These are phyloP conservation scores for Leishmania martiniquensis DNA, from an alignment of 208 protist genomes.

Conservation along the genomic window DNA sequence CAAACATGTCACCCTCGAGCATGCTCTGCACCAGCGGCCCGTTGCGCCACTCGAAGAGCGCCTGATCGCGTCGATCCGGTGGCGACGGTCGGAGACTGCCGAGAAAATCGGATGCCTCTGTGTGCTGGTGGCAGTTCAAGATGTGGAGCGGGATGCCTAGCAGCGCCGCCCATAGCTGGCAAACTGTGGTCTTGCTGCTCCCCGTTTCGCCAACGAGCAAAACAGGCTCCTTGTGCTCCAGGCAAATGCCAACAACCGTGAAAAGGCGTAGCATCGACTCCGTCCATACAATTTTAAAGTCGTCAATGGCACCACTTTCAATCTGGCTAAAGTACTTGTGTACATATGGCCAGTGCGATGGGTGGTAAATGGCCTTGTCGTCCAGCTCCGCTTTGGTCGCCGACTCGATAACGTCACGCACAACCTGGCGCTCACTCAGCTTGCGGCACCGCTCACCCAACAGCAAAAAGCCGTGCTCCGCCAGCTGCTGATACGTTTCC, in stretches of 20 bases:
- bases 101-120: slow-evolving; percentile 99
- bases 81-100: slow-evolving; percentile 91
- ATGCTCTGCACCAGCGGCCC: slow-evolving; percentile 99
- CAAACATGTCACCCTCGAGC: slow-evolving; percentile 97
- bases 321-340: slow-evolving; percentile 67
- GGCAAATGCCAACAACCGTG: slow-evolving; percentile 94
- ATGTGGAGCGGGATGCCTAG: slow-evolving; percentile 92
- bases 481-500: slow-evolving; percentile 93
- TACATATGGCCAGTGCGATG: slow-evolving; percentile 87
- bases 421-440: slow-evolving; percentile 94
- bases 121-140: slow-evolving; percentile 99
- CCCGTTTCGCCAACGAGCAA: slow-evolving; percentile 99
- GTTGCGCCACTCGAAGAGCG: slow-evolving; percentile 99
- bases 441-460: slow-evolving; percentile 98
- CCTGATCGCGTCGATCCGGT: slow-evolving; percentile 73
- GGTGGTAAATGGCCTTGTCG: slow-evolving; percentile 73
- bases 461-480: slow-evolving; percentile 98
- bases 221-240: slow-evolving; percentile 96
- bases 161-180: slow-evolving; percentile 94
- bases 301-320: slow-evolving; percentile 67
- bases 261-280: slow-evolving; percentile 96
- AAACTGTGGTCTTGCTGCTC: slow-evolving; percentile 99
- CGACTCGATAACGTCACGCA: slow-evolving; percentile 93
- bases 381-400: slow-evolving; percentile 73
- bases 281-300: slow-evolving; percentile 97